Evolutionary conservation across 2,329 filamentous ascomycete genomes (phyloP).

Genomic region (Cordyceps tenuipes): DNA sequence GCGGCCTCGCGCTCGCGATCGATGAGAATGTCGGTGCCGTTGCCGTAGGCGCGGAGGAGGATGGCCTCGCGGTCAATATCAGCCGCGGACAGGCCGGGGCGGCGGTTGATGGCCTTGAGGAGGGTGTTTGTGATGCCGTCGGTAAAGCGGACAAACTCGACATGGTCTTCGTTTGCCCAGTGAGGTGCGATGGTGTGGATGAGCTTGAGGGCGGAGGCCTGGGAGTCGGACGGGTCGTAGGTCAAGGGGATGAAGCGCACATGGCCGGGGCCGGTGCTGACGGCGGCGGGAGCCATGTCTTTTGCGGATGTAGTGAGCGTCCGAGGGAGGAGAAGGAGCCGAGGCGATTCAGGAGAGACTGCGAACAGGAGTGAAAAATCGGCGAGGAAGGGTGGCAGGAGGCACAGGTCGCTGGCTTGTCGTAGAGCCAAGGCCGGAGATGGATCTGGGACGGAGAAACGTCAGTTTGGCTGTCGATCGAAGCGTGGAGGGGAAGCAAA

Average conservation of each 20-base stretch:
- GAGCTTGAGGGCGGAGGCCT: conserved; percentile 70
- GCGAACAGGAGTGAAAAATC: conserved; percentile 10
- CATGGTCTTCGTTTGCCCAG: conserved; percentile 68
- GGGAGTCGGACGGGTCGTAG: conserved; percentile 70
- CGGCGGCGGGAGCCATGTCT: conserved; percentile 27
- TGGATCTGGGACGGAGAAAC: background rate
- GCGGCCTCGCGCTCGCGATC: conserved; percentile 78
- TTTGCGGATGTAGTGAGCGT: conserved; percentile 7
- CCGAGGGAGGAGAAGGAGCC: background rate
- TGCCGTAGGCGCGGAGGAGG: conserved; percentile 85
- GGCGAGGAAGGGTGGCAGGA: background rate
- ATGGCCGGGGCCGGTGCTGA: conserved; percentile 29
- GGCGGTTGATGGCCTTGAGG: conserved; percentile 66
- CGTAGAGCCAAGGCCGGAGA: background rate
- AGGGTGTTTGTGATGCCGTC: conserved; percentile 97
- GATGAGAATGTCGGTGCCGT: conserved; percentile 90
- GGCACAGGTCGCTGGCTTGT: conserved; percentile 13
- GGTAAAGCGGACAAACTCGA: conserved; percentile 86
- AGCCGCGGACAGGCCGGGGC: conserved; percentile 55
- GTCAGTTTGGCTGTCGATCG: conserved; percentile 10
- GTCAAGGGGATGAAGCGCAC: conserved; percentile 62
- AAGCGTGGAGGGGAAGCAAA: background rate
- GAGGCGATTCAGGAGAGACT: conserved; percentile 10
- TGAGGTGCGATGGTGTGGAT: conserved; percentile 73
- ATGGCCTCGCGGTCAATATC: conserved; percentile 78